Evolutionary conservation across 257 asterid species (phyloP), one percentile per base, ranked within the genome.

Genomic region (Cinchona pubescens): DNA sequence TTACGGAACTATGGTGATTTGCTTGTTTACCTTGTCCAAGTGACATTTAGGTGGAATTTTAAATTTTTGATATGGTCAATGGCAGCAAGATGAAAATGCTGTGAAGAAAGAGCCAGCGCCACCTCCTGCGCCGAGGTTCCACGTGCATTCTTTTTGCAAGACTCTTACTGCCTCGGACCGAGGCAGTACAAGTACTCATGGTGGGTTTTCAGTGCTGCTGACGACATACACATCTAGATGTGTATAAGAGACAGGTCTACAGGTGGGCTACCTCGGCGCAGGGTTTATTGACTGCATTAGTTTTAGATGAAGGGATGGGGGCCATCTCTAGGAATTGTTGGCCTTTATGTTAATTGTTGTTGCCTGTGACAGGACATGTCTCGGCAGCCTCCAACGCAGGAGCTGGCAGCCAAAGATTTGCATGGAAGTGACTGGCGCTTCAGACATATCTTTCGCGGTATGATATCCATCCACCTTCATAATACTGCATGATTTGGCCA

Each of bases 161-260:
- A 92, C 96, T 29, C 96, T 94, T 43, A 94, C 99, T 67, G 97
- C 99, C 12, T 94, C 99, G 1, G 99, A 94, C n/a, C n/a, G n/a
- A n/a, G n/a, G n/a, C n/a, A n/a, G n/a, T 82, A 94, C 99, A 6
- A 94, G 99, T 86, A 94, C 99, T 56, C 99, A 94, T 79, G 99
- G 99, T 8, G 99, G 99, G 21, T 94, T 94, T 83, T 94, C 99
- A 0, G 99, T 94, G 68, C 86, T 92, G 79, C n/a, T 88, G 96
- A 68, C 89, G 98, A 67, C 99, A 94, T n/a, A n/a, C n/a, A n/a
- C n/a, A n/a, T n/a, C n/a, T n/a, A n/a, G n/a, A n/a, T n/a, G n/a
- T n/a, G n/a, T n/a, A n/a, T n/a, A n/a, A n/a, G n/a, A n/a, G n/a
- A n/a, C n/a, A n/a, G n/a, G n/a, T n/a, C n/a, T n/a, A n/a, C n/a